Percentiles rank a stretch among this genome's conserved stretches.
Conservation (phyloP, 306 rosid genomes). For the Castanea sativa region DNA sequence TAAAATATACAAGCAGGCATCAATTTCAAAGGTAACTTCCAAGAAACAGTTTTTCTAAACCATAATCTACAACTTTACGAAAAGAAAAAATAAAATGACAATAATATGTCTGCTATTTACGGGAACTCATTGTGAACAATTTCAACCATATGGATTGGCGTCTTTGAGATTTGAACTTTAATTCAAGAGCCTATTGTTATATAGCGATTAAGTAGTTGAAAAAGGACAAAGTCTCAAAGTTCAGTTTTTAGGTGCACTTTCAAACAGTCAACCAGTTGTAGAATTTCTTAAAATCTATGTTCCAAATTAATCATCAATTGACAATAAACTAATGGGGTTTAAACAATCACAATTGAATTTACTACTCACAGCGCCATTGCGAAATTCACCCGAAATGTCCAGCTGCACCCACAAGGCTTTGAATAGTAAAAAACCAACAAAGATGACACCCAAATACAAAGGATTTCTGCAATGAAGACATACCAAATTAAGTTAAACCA, state of each 20-base stretch:
- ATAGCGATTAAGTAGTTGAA: neutral
- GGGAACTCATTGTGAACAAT: neutral
- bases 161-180: neutral
- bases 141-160: neutral
- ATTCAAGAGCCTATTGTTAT: neutral
- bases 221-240: neutral
- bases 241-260: neutral
- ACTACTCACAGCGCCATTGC: slow-evolving; percentile 78
- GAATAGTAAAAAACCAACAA: slow-evolving; percentile 62
- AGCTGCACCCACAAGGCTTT: slow-evolving; percentile 97
- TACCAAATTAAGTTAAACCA: slow-evolving; percentile 26
- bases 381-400: slow-evolving; percentile 70
- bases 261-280: neutral
- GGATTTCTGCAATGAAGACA: slow-evolving; percentile 76
- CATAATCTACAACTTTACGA: neutral
- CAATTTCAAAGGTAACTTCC: neutral
- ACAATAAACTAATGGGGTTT: slow-evolving; percentile 3
- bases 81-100: neutral
- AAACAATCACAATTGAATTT: slow-evolving; percentile 6
- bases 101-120: neutral
- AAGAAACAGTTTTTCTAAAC: neutral
- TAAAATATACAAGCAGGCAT: neutral
- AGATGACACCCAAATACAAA: slow-evolving; percentile 66
- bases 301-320: neutral
- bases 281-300: neutral